Evolutionary conservation across 192 early-diverging fungal species (phyloP).

Genomic region (Mortierella alpina): DNA sequence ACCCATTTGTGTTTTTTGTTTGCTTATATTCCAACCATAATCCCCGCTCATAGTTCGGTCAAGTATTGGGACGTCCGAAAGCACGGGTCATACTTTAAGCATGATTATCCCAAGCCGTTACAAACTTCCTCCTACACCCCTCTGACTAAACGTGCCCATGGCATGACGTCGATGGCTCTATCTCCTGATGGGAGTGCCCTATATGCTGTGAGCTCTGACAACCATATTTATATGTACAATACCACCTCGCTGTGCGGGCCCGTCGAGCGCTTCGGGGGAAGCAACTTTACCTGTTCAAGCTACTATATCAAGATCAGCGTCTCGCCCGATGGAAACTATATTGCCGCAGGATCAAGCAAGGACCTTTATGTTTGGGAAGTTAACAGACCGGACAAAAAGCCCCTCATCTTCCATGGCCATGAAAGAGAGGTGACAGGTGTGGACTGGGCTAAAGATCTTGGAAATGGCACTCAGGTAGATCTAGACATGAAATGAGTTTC

Average conservation of each 20-base stretch:
- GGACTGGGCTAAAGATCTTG: conserved; percentile 70
- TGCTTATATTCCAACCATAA: too few relatives aligned
- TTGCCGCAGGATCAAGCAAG: conserved; percentile 78
- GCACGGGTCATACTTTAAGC: conserved; percentile 51
- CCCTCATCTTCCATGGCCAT: conserved; percentile 73
- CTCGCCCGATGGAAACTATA: conserved; percentile 77
- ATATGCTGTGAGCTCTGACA: conserved; percentile 80
- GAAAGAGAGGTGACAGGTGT: conserved; percentile 77
- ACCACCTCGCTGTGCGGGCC: conserved; percentile 60
- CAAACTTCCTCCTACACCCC: conserved; percentile 50
- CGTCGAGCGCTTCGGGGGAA: conserved; percentile 57
- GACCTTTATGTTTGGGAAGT: conserved; percentile 82
- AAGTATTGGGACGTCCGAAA: conserved; percentile 87
- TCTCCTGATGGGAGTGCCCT: conserved; percentile 71
- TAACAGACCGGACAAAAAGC: conserved; percentile 53
- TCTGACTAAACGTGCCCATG: conserved; percentile 38
- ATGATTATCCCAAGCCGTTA: conserved; percentile 54
- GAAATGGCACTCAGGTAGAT: conserved; percentile 60
- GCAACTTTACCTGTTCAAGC: conserved; percentile 64
- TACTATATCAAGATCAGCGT: conserved; percentile 78
- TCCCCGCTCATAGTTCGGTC: conserved; percentile 55
- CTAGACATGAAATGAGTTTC: background rate
- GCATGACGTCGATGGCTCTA: conserved; percentile 75
- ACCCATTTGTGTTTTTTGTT: background rate
- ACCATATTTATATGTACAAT: conserved; percentile 79